Conservation (phyloP, 1,284 basidiomycete genomes). For the Fomitiporia mediterranea region DNA sequence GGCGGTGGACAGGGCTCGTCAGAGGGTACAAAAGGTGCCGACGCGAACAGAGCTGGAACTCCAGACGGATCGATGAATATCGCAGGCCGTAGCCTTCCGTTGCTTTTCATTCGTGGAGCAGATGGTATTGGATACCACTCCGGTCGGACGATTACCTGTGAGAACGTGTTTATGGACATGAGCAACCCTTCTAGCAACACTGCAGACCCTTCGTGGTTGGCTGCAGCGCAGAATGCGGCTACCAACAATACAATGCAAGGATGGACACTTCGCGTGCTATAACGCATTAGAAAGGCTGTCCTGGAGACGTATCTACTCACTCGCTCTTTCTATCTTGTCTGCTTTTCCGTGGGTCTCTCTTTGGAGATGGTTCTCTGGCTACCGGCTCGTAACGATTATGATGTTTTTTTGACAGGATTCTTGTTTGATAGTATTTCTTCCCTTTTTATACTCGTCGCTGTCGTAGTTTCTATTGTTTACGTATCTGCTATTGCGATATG, state of each 20-base stretch:
- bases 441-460: neutral
- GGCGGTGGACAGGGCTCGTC: constrained; percentile 31
- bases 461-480: constrained; percentile 1
- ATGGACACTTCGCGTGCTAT: constrained; percentile 75
- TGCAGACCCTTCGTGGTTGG: constrained; percentile 55
- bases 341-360: neutral
- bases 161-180: constrained; percentile 70
- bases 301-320: neutral
- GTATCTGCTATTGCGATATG: constrained; percentile 1
- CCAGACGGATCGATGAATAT: constrained; percentile 31
- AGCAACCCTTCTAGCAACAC: constrained; percentile 31
- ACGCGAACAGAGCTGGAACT: constrained; percentile 22
- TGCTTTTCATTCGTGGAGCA: constrained; percentile 69
- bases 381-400: neutral
- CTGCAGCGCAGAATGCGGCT: constrained; percentile 55
- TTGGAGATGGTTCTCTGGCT: constrained; percentile 19
- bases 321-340: neutral
- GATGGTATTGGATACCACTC: constrained; percentile 83
- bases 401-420: constrained; percentile 5
- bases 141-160: constrained; percentile 76
- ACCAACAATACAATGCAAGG: constrained; percentile 52
- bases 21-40: constrained; percentile 19
- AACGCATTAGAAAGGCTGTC: constrained; percentile 25
- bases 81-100: constrained; percentile 57
- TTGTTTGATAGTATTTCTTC: neutral